Conservation (phyloP, 495 filamentous ascomycete genomes). For the Tuber brumale region DNA sequence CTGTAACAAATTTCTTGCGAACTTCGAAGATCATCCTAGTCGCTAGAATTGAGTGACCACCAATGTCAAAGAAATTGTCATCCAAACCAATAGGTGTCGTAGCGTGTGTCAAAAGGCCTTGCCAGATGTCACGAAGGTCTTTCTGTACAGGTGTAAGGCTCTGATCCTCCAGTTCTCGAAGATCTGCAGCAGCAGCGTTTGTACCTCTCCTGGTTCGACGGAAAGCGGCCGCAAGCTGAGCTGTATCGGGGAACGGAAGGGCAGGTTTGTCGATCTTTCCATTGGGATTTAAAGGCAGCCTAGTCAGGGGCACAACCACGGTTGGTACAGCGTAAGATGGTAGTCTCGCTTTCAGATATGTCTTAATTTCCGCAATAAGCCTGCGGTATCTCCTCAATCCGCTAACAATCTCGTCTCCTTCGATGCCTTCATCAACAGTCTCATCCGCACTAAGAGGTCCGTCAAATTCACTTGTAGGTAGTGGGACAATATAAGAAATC, state of each 20-base stretch:
- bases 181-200: slow-evolving; percentile 21
- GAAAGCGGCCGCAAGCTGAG: slow-evolving; percentile 50
- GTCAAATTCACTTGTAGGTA: slow-evolving; percentile 26
- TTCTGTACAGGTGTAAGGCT: slow-evolving; percentile 30
- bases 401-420: slow-evolving; percentile 53
- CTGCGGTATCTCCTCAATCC: slow-evolving; percentile 58
- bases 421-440: slow-evolving; percentile 42
- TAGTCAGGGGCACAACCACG: slow-evolving; percentile 69
- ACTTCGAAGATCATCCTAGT: slow-evolving; percentile 70
- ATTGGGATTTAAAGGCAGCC: slow-evolving; percentile 86
- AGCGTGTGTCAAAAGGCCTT: slow-evolving; percentile 48
- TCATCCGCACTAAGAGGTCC: slow-evolving; percentile 36
- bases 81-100: slow-evolving; percentile 58
- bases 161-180: slow-evolving; percentile 54
- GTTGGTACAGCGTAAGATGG: slow-evolving; percentile 76
- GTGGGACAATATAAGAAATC: slow-evolving; percentile 83
- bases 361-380: slow-evolving; percentile 66
- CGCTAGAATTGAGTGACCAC: slow-evolving; percentile 80
- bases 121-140: slow-evolving; percentile 47
- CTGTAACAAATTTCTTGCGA: slow-evolving; percentile 56
- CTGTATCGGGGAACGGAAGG: slow-evolving; percentile 81
- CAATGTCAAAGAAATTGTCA: slow-evolving; percentile 76
- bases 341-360: slow-evolving; percentile 67
- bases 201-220: slow-evolving; percentile 30
- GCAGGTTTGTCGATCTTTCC: slow-evolving; percentile 89